Percentiles rank a stretch among this genome's conserved stretches.
Evolutionary conservation across 83 land plant species (phyloP).

Genomic region (Thuja plicata): DNA sequence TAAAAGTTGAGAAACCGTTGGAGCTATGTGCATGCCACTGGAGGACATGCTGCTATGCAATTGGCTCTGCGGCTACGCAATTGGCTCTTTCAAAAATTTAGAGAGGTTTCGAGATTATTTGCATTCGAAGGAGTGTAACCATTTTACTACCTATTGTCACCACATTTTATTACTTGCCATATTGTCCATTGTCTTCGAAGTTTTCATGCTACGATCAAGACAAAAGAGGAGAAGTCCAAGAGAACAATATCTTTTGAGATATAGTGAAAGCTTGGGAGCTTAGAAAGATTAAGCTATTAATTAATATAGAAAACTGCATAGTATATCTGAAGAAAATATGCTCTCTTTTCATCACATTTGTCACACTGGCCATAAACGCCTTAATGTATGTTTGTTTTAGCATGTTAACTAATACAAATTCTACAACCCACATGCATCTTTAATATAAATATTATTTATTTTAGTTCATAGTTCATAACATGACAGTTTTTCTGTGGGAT

Average conservation of each 20-base stretch:
- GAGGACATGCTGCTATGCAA: too few species aligned
- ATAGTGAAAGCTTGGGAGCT: neutral
- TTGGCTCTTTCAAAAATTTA: too few species aligned
- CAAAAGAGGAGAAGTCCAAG: neutral
- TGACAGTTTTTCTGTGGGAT: constrained; percentile 35
- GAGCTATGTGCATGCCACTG: too few species aligned
- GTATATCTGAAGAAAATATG: neutral
- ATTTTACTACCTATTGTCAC: neutral
- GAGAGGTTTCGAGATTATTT: too few species aligned
- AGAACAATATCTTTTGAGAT: neutral
- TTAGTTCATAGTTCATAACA: constrained; percentile 4
- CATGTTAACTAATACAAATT: too few species aligned
- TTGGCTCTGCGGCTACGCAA: too few species aligned
- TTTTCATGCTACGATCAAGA: neutral
- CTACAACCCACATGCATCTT: too few species aligned
- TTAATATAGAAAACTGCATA: neutral
- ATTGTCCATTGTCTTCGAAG: neutral
- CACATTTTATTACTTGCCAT: neutral
- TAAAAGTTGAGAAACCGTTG: too few species aligned
- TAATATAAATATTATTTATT: too few species aligned
- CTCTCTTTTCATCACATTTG: neutral
- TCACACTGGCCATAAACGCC: neutral
- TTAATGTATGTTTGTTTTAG: neutral
- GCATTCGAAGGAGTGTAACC: too few species aligned
- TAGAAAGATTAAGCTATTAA: neutral